Conservation (phyloP, 306 rosid genomes). For the Corylus heterophylla region DNA sequence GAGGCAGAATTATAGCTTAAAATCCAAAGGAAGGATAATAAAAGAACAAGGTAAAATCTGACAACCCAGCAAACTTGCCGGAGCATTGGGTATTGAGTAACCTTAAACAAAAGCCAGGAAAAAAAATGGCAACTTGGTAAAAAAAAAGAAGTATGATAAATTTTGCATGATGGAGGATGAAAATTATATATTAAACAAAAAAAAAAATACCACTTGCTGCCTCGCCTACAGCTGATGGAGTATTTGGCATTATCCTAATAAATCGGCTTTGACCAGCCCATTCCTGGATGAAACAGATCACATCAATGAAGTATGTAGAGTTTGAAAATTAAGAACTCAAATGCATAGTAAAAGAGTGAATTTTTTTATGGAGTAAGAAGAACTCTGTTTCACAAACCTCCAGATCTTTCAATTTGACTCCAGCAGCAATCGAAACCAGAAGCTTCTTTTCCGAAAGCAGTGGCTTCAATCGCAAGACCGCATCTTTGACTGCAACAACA, state of each 20-base stretch:
- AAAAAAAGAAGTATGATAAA: not conserved
- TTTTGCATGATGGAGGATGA: not conserved
- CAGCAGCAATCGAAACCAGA: conserved; percentile 95
- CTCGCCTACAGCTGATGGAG: conserved; percentile 76
- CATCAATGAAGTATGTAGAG: not conserved
- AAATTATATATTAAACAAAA: not conserved
- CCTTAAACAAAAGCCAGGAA: not conserved
- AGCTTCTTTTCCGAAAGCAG: conserved; percentile 71
- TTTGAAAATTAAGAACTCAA: conserved; percentile 4
- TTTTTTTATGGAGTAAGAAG: not conserved
- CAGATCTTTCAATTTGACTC: conserved; percentile 84
- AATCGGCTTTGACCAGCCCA: conserved; percentile 76
- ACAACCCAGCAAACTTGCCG: not conserved
- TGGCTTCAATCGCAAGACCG: conserved; percentile 59
- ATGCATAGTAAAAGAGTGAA: not conserved
- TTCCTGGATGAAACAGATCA: conserved; percentile 47
- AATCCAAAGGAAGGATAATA: not conserved
- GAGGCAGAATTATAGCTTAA: not conserved
- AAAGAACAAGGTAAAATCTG: not conserved
- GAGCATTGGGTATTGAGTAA: not conserved
- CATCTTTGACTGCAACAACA: conserved; percentile 64
- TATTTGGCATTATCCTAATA: conserved; percentile 79
- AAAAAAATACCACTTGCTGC: conserved; percentile 73
- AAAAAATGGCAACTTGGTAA: not conserved
- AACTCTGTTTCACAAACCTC: conserved; percentile 46